These are phyloP conservation scores for Vigna angularis DNA, from an alignment of 306 rosid genomes.

Conservation along the genomic window DNA sequence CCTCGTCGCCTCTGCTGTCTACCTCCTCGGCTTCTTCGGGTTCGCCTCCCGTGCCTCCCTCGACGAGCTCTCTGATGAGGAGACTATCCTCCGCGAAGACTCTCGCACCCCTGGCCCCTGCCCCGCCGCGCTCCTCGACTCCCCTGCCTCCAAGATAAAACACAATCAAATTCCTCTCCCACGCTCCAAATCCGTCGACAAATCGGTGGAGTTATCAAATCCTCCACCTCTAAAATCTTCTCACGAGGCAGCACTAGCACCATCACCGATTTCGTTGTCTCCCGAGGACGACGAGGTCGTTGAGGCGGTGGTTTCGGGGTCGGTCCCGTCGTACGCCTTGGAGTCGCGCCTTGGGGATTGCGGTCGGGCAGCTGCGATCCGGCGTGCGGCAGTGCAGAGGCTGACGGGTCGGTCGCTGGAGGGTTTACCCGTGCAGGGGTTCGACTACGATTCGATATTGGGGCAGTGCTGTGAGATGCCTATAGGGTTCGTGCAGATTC, in stretches of 20 bases:
- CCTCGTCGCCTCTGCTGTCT: slow-evolving; percentile 73
- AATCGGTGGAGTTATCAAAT: neutral
- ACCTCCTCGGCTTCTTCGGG: slow-evolving; percentile 93
- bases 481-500: slow-evolving; percentile 84
- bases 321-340: slow-evolving; percentile 70
- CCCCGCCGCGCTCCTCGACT: slow-evolving; percentile 55
- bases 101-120: slow-evolving; percentile 55
- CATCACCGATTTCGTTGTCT: slow-evolving; percentile 30
- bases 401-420: slow-evolving; percentile 60
- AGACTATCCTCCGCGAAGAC: slow-evolving; percentile 55
- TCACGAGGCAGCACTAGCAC: slow-evolving; percentile 1
- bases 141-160: neutral
- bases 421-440: slow-evolving; percentile 74
- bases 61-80: slow-evolving; percentile 70
- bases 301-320: slow-evolving; percentile 62
- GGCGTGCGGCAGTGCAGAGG: slow-evolving; percentile 79
- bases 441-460: slow-evolving; percentile 75
- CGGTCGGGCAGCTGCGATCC: slow-evolving; percentile 66
- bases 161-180: neutral
- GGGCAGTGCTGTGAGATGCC: slow-evolving; percentile 99
- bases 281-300: slow-evolving; percentile 67
- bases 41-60: slow-evolving; percentile 63
- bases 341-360: slow-evolving; percentile 73
- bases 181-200: neutral
- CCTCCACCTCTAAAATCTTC: neutral